Evolutionary conservation across 257 asterid species (phyloP), one percentile per base, ranked within the genome.

Genomic region (Datura wrightii): DNA sequence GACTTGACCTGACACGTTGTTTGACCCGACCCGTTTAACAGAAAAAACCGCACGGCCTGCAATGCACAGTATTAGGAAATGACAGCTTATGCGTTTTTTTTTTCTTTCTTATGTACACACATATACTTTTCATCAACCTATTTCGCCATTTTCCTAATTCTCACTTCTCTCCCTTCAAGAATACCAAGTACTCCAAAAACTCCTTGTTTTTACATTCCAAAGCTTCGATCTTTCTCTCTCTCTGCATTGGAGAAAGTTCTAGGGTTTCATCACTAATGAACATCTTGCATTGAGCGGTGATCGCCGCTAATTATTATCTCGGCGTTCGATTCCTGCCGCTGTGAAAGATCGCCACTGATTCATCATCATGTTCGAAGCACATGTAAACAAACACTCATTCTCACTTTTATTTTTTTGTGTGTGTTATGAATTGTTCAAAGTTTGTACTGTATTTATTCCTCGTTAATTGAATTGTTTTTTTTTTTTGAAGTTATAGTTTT

Each of bases 301-400:
- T 74, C 81, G 44, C 42, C 60, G 81, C 60, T 74, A 24, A 34
- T 74, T 69, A 39, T 41, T 74, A 24, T 24, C 10, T 11, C 56
- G 79, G 54, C 78, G 79, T 39, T 41, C 16, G 79, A 44, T 71
- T 71, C 10, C 79, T 42, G 10, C 62, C 34, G 67, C 36, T 52
- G 34, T 82, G 84, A 48, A 62, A 41, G 90, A 86, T 67, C 67
- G 44, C 55, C 16, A 34, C 80, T 41, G 46, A 65, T 74, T 18
- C 62, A 9, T 69, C 88, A 85, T 36, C 88, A 91, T 91, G 93
- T 91, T 91, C 84, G 93, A 91, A 85, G 93, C 93, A 67, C 93
- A 91, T 84, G 93, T 91, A 86, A 79, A 83, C 10, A 60, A 1
- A 67, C 59, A 66, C n/a, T 86, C 62, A 82, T 54, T 6, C 42